Percentiles rank a stretch among this genome's conserved stretches.
phyloP scores from a whole-genome alignment of 345 rosid genomes.

The Pelargonium nanum region DNA sequence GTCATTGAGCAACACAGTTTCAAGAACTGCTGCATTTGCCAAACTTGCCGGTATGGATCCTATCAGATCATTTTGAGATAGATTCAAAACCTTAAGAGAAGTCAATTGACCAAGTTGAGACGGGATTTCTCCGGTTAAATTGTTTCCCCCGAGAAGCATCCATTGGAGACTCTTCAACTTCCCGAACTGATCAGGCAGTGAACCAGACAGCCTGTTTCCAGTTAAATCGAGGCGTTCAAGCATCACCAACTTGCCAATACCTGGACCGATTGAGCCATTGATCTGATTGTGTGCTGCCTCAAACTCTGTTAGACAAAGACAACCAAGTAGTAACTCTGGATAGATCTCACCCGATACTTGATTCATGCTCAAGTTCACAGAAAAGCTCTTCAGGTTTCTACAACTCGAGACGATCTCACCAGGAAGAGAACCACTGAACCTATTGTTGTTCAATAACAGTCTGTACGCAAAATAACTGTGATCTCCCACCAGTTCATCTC shows the following conservation, averaged over 20 bases:
- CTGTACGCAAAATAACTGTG: conserved; percentile 22
- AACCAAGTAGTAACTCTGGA: conserved; percentile 20
- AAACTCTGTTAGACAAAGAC: conserved; percentile 26
- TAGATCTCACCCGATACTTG: conserved; percentile 23
- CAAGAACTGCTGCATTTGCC: conserved; percentile 29
- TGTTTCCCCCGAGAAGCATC: conserved; percentile 39
- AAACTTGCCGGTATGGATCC: conserved; percentile 43
- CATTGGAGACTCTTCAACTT: conserved; percentile 26
- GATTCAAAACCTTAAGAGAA: conserved; percentile 42
- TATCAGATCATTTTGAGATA: conserved; percentile 40
- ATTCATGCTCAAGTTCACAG: conserved; percentile 45
- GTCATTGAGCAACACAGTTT: conserved; percentile 32
- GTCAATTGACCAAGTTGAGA: conserved; percentile 27
- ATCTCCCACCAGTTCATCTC: conserved; percentile 22
- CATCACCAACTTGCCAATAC: conserved; percentile 30
- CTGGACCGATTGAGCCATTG: conserved; percentile 27
- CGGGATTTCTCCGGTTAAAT: conserved; percentile 43
- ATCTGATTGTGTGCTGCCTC: conserved; percentile 50
- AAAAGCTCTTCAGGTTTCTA: conserved; percentile 25
- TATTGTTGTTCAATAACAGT: conserved; percentile 38
- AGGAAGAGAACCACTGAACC: conserved; percentile 33
- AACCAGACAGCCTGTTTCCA: conserved; percentile 37
- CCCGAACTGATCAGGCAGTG: conserved; percentile 34
- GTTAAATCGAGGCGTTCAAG: conserved; percentile 38
- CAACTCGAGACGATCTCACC: conserved; percentile 27